phyloP scores from a whole-genome alignment of 345 rosid genomes.

The Psidium friedrichsthalianum region DNA sequence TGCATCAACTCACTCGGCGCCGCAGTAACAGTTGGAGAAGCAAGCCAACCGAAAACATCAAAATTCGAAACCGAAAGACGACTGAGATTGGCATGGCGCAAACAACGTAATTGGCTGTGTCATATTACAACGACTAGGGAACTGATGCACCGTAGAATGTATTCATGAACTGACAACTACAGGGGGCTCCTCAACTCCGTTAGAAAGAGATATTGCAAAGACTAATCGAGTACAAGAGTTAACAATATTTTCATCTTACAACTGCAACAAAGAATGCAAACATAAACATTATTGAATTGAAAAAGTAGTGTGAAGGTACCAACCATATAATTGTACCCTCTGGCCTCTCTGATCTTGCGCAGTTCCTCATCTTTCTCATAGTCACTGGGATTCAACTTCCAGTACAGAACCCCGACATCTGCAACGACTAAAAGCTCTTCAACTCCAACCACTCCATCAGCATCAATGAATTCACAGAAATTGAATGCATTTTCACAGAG shows the following conservation, averaged over 20 bases:
- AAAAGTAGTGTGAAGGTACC: not conserved
- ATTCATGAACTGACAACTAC: not conserved
- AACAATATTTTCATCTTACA: not conserved
- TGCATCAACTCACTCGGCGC: fast-evolving
- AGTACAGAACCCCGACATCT: constrained; percentile 74
- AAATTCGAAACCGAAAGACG: not conserved
- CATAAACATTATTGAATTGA: not conserved
- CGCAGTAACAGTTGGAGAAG: not conserved
- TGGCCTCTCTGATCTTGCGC: constrained; percentile 51
- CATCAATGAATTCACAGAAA: not conserved
- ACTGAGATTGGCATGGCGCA: not conserved
- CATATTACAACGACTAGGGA: not conserved
- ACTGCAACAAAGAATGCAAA: not conserved
- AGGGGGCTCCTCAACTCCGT: not conserved
- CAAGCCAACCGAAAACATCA: not conserved
- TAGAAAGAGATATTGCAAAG: not conserved
- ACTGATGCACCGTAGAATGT: not conserved
- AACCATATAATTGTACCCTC: constrained; percentile 91
- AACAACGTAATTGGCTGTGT: not conserved
- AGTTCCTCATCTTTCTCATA: constrained; percentile 70
- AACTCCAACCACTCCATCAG: not conserved
- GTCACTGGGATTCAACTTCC: constrained; percentile 64
- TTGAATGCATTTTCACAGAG: not conserved
- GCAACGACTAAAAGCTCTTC: constrained; percentile 1
- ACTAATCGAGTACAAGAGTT: not conserved